Evolutionary conservation across 1,284 basidiomycete species (phyloP).

Genomic region (Sporisorium exsertum): DNA sequence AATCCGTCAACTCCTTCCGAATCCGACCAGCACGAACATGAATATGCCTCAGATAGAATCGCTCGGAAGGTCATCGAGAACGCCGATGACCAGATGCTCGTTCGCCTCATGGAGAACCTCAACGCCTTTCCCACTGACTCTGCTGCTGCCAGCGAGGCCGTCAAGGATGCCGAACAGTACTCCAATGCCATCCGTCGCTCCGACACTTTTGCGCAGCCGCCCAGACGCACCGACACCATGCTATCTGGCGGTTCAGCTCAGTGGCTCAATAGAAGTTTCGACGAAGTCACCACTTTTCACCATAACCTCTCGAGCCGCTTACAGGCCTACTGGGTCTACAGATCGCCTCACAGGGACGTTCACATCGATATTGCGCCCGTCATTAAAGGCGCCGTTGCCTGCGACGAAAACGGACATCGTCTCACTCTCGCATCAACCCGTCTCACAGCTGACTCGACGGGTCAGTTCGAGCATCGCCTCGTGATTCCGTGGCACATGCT

Average conservation of each 20-base stretch:
- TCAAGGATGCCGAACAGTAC: conserved; percentile 1
- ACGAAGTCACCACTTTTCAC: conserved; percentile 53
- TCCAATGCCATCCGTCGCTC: neutral
- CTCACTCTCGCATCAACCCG: conserved; percentile 45
- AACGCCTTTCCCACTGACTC: conserved; percentile 56
- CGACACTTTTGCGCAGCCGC: conserved; percentile 6
- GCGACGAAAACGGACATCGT: conserved; percentile 21
- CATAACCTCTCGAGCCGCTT: conserved; percentile 50
- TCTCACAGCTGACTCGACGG: conserved; percentile 34
- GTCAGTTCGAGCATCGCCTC: conserved; percentile 45
- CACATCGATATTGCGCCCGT: conserved; percentile 53
- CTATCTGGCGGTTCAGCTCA: conserved; percentile 40
- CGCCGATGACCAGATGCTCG: conserved; percentile 47
- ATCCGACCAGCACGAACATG: neutral
- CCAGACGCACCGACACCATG: conserved; percentile 32
- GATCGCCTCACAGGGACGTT: conserved; percentile 46
- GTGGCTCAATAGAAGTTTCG: conserved; percentile 50
- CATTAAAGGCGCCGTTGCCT: conserved; percentile 31
- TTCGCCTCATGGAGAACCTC: conserved; percentile 48
- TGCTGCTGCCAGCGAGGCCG: conserved; percentile 28
- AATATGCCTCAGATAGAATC: conserved; percentile 35
- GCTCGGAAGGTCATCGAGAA: conserved; percentile 44
- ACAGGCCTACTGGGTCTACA: conserved; percentile 59
- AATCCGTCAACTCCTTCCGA: neutral
- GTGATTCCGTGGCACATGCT: conserved; percentile 51